phyloP scores from a whole-genome alignment of 129 eudicot species.

The Lonicera japonica region DNA sequence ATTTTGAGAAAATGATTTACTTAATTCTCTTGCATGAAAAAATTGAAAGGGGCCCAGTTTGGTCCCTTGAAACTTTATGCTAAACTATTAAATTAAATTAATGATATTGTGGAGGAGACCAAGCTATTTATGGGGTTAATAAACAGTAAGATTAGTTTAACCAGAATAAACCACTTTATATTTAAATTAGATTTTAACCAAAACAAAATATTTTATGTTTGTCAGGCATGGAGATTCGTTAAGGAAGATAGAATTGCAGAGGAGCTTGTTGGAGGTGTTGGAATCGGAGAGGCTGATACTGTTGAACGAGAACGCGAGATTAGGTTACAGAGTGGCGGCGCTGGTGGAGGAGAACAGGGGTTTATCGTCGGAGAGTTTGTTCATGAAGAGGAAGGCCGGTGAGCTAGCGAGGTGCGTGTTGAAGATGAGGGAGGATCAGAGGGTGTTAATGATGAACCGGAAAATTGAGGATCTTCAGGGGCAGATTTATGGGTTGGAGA shows the following conservation, averaged over 20 bases:
- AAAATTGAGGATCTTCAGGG: constrained; percentile 74
- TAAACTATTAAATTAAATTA: too few relatives aligned
- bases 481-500: constrained; percentile 58
- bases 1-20: too few relatives aligned
- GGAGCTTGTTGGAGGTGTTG: constrained; percentile 66
- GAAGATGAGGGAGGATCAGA: constrained; percentile 59
- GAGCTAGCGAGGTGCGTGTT: constrained; percentile 70
- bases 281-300: constrained; percentile 76
- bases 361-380: constrained; percentile 49
- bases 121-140: too few relatives aligned
- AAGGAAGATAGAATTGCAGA: constrained; percentile 64
- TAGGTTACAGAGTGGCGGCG: constrained; percentile 29
- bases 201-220: too few relatives aligned
- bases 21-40: too few relatives aligned
- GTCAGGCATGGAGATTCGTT: constrained; percentile 39
- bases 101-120: too few relatives aligned
- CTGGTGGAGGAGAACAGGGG: constrained; percentile 51
- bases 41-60: too few relatives aligned
- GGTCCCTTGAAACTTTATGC: too few relatives aligned
- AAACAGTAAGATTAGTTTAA: too few relatives aligned
- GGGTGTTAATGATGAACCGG: constrained; percentile 52
- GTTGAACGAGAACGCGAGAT: constrained; percentile 46
- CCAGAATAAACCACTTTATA: too few relatives aligned
- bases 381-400: constrained; percentile 75
- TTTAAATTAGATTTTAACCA: too few relatives aligned